Evolutionary conservation across 495 filamentous ascomycete genomes (phyloP).

Genomic region (Neurospora intermedia): DNA sequence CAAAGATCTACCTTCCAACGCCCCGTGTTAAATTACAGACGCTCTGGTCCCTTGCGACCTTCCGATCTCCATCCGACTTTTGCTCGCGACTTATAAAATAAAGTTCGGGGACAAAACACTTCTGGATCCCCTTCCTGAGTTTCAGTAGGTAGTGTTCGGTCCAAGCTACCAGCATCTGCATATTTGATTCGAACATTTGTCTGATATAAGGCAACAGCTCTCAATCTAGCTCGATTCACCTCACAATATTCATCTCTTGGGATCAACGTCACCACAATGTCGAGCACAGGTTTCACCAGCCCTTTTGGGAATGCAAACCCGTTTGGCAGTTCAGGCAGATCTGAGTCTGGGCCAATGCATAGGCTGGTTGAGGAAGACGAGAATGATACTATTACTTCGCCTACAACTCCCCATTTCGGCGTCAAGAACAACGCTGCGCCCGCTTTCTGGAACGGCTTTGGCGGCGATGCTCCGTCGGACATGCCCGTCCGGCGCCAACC

Average conservation of each 20-base stretch:
- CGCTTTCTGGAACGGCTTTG: constrained; percentile 35
- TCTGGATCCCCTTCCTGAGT: background rate
- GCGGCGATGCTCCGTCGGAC: constrained; percentile 34
- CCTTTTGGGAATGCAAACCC: constrained; percentile 46
- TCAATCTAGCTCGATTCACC: background rate
- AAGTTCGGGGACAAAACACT: background rate
- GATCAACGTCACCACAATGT: constrained; percentile 23
- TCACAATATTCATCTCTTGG: background rate
- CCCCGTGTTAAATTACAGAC: background rate
- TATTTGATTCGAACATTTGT: background rate
- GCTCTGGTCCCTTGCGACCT: background rate
- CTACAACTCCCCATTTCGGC: constrained; percentile 42
- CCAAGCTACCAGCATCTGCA: background rate
- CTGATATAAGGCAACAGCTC: background rate
- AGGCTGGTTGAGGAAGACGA: constrained; percentile 52
- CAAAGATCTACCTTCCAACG: background rate
- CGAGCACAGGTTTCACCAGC: constrained; percentile 43
- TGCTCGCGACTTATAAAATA: background rate
- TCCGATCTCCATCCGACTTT: background rate
- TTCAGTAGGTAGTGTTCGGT: background rate
- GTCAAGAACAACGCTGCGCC: constrained; percentile 9
- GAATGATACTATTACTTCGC: constrained; percentile 44
- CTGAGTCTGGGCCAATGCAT: constrained; percentile 32
- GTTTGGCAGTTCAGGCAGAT: constrained; percentile 27
- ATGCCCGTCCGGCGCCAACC: constrained; percentile 32